A percentile compares a stretch with the other conserved stretches of the same genome.
Evolutionary conservation across 352 stramenopile genomes (phyloP).

Genomic region (Aphanomyces invadans): DNA sequence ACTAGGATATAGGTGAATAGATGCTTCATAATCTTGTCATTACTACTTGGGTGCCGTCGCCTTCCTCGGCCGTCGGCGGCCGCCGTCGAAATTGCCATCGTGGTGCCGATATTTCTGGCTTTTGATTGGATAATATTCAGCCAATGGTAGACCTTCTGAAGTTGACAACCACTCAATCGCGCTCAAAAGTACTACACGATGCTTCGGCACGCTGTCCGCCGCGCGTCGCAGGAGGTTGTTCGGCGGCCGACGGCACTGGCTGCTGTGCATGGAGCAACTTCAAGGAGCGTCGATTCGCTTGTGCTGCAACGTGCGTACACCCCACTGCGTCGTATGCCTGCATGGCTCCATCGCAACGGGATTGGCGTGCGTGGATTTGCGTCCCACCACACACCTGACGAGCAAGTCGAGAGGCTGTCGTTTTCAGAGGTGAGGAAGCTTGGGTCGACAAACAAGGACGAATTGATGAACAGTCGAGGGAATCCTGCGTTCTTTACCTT

Average conservation of each 20-base stretch:
- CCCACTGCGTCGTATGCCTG: not conserved
- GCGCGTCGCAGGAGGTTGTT: not conserved
- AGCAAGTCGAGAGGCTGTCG: not conserved
- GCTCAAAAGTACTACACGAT: not conserved
- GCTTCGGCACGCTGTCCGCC: not conserved
- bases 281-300: not conserved
- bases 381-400: not conserved
- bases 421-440: conserved; percentile 11
- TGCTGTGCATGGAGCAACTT: not conserved
- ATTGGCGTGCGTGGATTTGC: not conserved
- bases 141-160: not conserved
- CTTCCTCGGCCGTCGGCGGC: too few species aligned
- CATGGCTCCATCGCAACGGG: not conserved
- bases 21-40: not conserved
- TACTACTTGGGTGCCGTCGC: too few species aligned
- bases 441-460: not conserved
- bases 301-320: not conserved
- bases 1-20: conserved; percentile 9
- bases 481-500: conserved; percentile 8
- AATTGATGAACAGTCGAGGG: not conserved
- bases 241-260: not conserved
- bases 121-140: conserved; percentile 5
- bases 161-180: conserved; percentile 10
- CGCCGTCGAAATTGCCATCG: too few species aligned
- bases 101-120: too few species aligned